Conservation (phyloP, 2,329 filamentous ascomycete genomes). For the Dryadomyces sulphureus region DNA sequence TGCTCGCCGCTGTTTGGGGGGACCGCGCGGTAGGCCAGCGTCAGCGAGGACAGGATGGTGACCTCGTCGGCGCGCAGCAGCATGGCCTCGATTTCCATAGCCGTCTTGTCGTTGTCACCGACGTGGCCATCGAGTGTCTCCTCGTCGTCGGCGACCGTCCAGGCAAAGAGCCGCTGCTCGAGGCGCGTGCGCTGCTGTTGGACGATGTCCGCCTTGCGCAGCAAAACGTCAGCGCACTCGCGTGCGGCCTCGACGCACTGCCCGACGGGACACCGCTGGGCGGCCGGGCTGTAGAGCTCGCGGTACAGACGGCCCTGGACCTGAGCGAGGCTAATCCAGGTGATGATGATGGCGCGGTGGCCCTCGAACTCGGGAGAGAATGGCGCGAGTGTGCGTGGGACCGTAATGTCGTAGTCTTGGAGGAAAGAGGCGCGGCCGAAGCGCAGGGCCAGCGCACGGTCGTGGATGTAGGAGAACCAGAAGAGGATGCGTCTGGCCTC, state of each 20-base stretch:
- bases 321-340: conserved; percentile 40
- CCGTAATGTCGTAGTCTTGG: conserved; percentile 39
- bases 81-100: conserved; percentile 12
- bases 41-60: conserved; percentile 30
- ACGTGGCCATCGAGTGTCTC: neutral
- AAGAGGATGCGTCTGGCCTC: conserved; percentile 9
- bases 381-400: conserved; percentile 20
- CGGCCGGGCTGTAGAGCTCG: conserved; percentile 34
- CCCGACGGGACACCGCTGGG: conserved; percentile 20
- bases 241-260: conserved; percentile 25
- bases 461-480: conserved; percentile 20
- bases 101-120: neutral
- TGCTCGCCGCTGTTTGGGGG: conserved; percentile 9
- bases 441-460: conserved; percentile 42
- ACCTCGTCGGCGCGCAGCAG: conserved; percentile 33
- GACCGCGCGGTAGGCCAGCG: conserved; percentile 36
- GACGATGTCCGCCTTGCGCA: conserved; percentile 7
- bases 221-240: conserved; percentile 23
- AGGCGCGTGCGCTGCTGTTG: neutral
- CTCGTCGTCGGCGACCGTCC: neutral
- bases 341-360: conserved; percentile 31
- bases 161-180: neutral
- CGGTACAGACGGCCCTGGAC: conserved; percentile 46
- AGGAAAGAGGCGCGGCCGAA: conserved; percentile 43
- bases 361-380: conserved; percentile 17